Percentiles rank a stretch among this genome's conserved stretches.
Conservation (phyloP, 805 yeast genomes). For the Candida orba region DNA sequence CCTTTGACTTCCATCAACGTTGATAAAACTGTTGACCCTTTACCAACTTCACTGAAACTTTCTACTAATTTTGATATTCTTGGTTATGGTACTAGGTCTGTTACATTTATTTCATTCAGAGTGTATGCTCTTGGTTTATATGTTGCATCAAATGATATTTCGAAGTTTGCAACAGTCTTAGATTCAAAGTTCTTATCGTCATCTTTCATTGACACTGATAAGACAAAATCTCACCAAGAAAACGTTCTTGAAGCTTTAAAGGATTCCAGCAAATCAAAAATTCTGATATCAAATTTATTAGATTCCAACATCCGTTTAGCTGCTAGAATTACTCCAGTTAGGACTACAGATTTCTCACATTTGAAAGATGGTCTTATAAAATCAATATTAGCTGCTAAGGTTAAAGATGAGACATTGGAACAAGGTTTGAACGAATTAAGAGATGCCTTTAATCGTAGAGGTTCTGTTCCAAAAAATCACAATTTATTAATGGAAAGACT, state of each 20-base stretch:
- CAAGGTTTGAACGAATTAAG: slow-evolving; percentile 64
- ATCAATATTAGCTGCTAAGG: slow-evolving; percentile 62
- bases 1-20: slow-evolving; percentile 31
- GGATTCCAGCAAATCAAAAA: slow-evolving; percentile 45
- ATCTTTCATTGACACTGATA: slow-evolving; percentile 29
- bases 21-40: slow-evolving; percentile 42
- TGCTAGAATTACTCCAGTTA: slow-evolving; percentile 75
- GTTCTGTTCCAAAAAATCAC: slow-evolving; percentile 71
- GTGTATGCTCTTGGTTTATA: slow-evolving; percentile 88
- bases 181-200: slow-evolving; percentile 35
- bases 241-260: slow-evolving; percentile 38
- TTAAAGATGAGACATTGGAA: slow-evolving; percentile 38
- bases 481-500: slow-evolving; percentile 52
- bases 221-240: slow-evolving; percentile 29
- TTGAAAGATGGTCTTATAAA: slow-evolving; percentile 83
- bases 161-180: slow-evolving; percentile 33
- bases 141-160: slow-evolving; percentile 52
- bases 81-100: slow-evolving; percentile 79
- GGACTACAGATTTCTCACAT: slow-evolving; percentile 89
- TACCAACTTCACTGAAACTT: slow-evolving; percentile 23
- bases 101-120: slow-evolving; percentile 73
- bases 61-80: slow-evolving; percentile 43
- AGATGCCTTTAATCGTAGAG: slow-evolving; percentile 52
- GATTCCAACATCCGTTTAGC: slow-evolving; percentile 54
- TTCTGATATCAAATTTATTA: slow-evolving; percentile 49